Evolutionary conservation across 768 basidiomycete species (phyloP).

Genomic region (Tricholoma flavovirens): DNA sequence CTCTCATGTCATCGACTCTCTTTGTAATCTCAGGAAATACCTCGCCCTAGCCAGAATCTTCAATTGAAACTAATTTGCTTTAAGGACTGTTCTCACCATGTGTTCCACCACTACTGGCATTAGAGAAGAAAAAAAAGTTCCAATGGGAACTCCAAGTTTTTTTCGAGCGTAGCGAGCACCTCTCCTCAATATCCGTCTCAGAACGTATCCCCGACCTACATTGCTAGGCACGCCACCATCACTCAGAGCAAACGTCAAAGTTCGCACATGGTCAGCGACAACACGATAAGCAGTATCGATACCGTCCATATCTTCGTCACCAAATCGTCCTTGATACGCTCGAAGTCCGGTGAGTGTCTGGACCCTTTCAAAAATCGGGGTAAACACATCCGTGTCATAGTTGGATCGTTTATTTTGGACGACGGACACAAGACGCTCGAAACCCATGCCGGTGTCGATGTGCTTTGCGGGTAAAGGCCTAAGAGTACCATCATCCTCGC

Average conservation of each 20-base stretch:
- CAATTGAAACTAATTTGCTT: not conserved
- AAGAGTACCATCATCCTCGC: conserved; percentile 83
- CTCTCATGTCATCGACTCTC: conserved; percentile 77
- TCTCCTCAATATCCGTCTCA: conserved; percentile 86
- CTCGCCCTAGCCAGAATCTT: conserved; percentile 47
- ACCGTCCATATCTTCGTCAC: conserved; percentile 90
- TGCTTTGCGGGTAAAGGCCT: conserved; percentile 84
- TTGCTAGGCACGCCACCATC: conserved; percentile 97
- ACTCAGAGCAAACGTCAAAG: conserved; percentile 90
- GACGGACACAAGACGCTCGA: conserved; percentile 93
- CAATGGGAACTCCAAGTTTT: conserved; percentile 89
- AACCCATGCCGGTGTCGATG: conserved; percentile 99
- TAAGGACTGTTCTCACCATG: conserved; percentile 53
- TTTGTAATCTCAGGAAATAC: conserved; percentile 92
- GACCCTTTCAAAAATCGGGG: conserved; percentile 82
- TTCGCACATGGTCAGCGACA: conserved; percentile 93
- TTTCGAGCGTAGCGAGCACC: conserved; percentile 95
- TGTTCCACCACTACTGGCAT: conserved; percentile 86
- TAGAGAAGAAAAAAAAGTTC: conserved; percentile 90
- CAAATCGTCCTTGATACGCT: conserved; percentile 86
- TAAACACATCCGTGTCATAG: conserved; percentile 96
- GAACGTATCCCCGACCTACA: conserved; percentile 95
- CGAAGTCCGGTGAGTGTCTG: conserved; percentile 86
- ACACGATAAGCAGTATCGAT: conserved; percentile 98
- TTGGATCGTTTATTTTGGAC: conserved; percentile 90